Percentiles rank a stretch among this genome's conserved stretches.
Conservation (phyloP, 2,329 filamentous ascomycete genomes). For the Huntiella abstrusa region DNA sequence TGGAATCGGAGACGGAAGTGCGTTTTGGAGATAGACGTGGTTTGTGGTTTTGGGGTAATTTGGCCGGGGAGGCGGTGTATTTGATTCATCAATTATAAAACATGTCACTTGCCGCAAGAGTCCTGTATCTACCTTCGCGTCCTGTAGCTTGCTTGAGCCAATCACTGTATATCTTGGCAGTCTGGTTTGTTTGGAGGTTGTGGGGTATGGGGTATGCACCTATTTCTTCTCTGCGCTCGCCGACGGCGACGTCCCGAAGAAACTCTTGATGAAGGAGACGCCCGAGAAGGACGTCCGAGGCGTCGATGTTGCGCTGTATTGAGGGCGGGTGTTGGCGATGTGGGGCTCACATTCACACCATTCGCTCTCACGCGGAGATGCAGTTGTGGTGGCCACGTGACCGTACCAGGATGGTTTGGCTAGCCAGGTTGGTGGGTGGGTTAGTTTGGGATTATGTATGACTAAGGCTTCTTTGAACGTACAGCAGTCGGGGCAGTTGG, state of each 20-base stretch:
- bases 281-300: slow-evolving; percentile 23
- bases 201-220: neutral
- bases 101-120: too few species aligned
- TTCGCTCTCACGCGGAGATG: slow-evolving; percentile 24
- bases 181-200: too few species aligned
- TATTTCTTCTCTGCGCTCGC: neutral
- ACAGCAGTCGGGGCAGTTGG: slow-evolving; percentile 14
- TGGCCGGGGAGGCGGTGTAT: too few species aligned
- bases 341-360: slow-evolving; percentile 30
- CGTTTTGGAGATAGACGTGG: too few species aligned
- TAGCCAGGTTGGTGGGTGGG: slow-evolving; percentile 13
- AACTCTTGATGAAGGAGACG: slow-evolving; percentile 15
- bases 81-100: too few species aligned
- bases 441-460: neutral
- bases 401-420: slow-evolving; percentile 31
- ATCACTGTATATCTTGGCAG: too few species aligned
- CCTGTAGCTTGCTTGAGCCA: too few species aligned
- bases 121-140: too few species aligned
- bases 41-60: too few species aligned
- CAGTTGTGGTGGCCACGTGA: slow-evolving; percentile 24
- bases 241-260: slow-evolving; percentile 13
- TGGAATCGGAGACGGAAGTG: too few species aligned
- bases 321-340: slow-evolving; percentile 13
- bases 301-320: slow-evolving; percentile 15
- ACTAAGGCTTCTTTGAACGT: neutral